A percentile compares a stretch with the other conserved stretches of the same genome.
Conservation (phyloP, 805 yeast genomes). For the Wickerhamomyces tratensis region DNA sequence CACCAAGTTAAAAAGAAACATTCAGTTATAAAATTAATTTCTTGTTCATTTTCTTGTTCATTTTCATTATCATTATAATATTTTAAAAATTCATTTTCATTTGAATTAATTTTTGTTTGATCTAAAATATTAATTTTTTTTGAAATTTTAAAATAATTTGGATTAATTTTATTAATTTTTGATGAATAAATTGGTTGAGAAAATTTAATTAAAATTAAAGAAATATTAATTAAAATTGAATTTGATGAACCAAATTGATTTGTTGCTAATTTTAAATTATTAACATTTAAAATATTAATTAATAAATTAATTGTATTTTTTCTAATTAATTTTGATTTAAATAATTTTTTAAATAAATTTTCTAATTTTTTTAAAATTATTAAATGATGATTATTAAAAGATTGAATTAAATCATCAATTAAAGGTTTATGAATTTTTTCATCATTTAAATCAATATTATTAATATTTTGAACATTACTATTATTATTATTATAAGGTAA, state of each 20-base stretch:
- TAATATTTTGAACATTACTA: too few relatives aligned
- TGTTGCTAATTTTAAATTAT: conserved; percentile 81
- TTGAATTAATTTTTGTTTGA: conserved; percentile 78
- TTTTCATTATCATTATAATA: conserved; percentile 26
- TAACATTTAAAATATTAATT: conserved; percentile 64
- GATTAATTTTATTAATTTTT: conserved; percentile 71
- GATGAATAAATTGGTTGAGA: conserved; percentile 70
- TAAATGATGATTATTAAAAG: too few relatives aligned
- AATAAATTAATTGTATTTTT: conserved; percentile 43
- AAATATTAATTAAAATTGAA: conserved; percentile 73
- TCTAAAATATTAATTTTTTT: conserved; percentile 50
- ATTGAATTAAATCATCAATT: too few relatives aligned
- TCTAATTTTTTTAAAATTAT: too few relatives aligned
- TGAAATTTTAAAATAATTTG: conserved; percentile 50
- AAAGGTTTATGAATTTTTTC: too few relatives aligned
- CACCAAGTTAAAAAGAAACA: conserved; percentile 76
- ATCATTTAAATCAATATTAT: too few relatives aligned
- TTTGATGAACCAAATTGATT: conserved; percentile 73
- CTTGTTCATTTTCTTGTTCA: conserved; percentile 20
- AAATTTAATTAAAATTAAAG: conserved; percentile 56
- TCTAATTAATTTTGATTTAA: too few relatives aligned
- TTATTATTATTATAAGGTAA: too few relatives aligned
- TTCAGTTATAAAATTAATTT: conserved; percentile 78
- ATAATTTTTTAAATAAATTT: too few relatives aligned
- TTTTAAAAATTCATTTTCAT: conserved; percentile 57